Evolutionary conservation across 2,329 filamentous ascomycete genomes (phyloP).

Genomic region (Cercospora brassicicola): DNA sequence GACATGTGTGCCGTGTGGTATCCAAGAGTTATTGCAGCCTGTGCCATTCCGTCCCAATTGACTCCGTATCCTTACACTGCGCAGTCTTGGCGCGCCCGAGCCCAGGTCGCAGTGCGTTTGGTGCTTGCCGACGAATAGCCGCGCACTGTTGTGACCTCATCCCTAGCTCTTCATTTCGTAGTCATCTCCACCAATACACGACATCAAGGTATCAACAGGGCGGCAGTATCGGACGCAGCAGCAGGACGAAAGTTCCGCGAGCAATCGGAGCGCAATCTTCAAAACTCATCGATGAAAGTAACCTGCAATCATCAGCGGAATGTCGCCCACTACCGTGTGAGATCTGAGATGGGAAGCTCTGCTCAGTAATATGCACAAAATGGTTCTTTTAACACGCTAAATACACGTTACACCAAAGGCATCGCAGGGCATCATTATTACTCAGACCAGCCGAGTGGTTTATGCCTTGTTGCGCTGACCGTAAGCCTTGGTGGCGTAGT

Average conservation of each 20-base stretch:
- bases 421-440: constrained; percentile 7
- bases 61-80: neutral
- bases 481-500: constrained; percentile 94
- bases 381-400: constrained; percentile 19
- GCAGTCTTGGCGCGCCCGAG: neutral
- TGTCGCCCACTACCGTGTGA: neutral
- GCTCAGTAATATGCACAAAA: constrained; percentile 10
- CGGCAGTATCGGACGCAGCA: neutral
- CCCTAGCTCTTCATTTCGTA: neutral
- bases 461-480: constrained; percentile 58
- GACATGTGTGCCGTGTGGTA: neutral
- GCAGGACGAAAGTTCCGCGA: too few species aligned
- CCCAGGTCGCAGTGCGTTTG: neutral
- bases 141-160: neutral
- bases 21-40: neutral
- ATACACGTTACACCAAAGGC: constrained; percentile 16
- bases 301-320: neutral
- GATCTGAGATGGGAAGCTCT: too few species aligned
- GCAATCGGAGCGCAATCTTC: too few species aligned
- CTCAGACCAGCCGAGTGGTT: constrained; percentile 11
- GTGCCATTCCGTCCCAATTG: neutral
- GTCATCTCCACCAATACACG: neutral
- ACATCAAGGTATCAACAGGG: neutral
- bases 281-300: neutral
- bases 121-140: neutral